These are phyloP conservation scores for Artemisia tridentata DNA, from an alignment of 129 eudicot species.

Conservation along the genomic window DNA sequence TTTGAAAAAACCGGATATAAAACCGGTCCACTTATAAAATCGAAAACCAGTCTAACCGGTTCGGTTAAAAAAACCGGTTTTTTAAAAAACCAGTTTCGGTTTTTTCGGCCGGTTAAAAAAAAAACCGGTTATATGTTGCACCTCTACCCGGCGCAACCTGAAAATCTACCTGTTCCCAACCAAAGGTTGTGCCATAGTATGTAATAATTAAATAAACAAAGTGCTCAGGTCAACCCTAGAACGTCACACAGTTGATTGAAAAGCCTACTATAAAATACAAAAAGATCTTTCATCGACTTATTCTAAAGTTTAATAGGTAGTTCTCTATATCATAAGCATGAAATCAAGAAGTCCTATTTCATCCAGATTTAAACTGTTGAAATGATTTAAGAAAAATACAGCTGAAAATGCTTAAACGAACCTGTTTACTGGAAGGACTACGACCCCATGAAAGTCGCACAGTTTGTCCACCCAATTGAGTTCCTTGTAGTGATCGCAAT, in stretches of 20 bases:
- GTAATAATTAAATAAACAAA: no score
- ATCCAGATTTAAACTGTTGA: not conserved
- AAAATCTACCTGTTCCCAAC: not conserved
- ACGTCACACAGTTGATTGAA: not conserved
- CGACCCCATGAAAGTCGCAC: conserved; percentile 29
- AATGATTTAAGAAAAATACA: not conserved
- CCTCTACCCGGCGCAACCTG: not conserved
- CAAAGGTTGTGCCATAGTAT: no score
- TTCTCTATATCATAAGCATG: not conserved
- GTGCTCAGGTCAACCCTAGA: no score
- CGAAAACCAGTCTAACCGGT: no score
- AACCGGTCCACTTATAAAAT: no score
- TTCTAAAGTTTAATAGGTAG: not conserved
- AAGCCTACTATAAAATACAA: not conserved
- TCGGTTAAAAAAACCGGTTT: no score
- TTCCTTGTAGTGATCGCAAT: conserved; percentile 26
- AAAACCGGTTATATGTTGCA: no score
- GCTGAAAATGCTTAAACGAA: not conserved
- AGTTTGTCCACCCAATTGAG: conserved; percentile 27
- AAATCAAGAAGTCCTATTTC: not conserved
- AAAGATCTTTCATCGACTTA: not conserved
- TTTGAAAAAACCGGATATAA: no score
- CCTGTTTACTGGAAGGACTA: conserved; percentile 32
- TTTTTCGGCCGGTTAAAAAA: no score
- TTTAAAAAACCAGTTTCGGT: no score